Base-by-base conservation (phyloP, 176 grass and related monocot genomes). In the Microstegium vimineum region DNA sequence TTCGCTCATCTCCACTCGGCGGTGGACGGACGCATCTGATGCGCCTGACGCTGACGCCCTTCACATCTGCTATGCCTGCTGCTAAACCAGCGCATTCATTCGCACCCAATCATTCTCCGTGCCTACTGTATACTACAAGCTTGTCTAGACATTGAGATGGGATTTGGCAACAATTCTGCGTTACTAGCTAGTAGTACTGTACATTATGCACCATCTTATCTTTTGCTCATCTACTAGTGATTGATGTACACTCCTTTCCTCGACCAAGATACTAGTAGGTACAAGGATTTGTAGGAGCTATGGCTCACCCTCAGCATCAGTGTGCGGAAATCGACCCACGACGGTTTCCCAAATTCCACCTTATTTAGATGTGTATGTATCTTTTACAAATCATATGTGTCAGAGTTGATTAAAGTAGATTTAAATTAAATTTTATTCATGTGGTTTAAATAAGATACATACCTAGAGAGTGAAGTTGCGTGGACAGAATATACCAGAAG, bases 1-100 rank as follows among this genome's bases (percentile, higher is more conserved):
- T 37, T 77, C 30, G 6, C 64, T 34, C 73, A 68, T 78, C 63
- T 12, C 35, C 8, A 5, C 30, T 15, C 26, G 52, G 14, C 52
- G 4, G 14, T 59, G 45, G 68, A 66, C 49, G 60, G 45, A 57
- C 41, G 31, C 45, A 85, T 77, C 78, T 82, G 46, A 78, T 83
- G 60, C 88, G 27, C 69, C 20, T 25, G 45, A 73, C 8, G 83
- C 30, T 7, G 59, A 73, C 23, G 16, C 5, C 26, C 12, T 66
- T 66, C 56, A 4, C 35, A 41, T 51, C 62, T 66, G 5, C 4
- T 15, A 8, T 22, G 17, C 2, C 3, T 57, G n/a, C n/a, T n/a
- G n/a, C n/a, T n/a, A n/a, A n/a, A n/a, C n/a, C n/a, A n/a, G n/a
- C 14, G 8, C 8, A 59, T 1, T 26, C 49, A 20, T 4, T 51